Base-by-base conservation (phyloP, 1,139 yeast species). In the Blastobotrys elegans region DNA sequence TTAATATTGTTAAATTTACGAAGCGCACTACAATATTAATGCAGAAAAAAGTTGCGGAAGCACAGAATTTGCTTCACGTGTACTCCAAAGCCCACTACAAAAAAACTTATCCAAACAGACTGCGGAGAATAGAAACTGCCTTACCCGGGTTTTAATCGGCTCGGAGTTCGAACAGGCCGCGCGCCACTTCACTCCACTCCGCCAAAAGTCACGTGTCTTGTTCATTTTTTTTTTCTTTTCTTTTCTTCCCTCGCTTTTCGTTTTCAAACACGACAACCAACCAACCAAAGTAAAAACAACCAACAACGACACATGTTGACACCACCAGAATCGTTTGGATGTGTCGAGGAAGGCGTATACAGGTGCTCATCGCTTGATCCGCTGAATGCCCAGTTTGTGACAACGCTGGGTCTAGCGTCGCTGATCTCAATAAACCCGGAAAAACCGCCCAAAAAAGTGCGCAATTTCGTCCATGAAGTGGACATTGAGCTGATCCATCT, bases 381-480 rank as follows among this genome's bases (percentile, higher is more conserved):
- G 21, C 80, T 85, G 49, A 86, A 87, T 65, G 86, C 87, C 61
- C 81, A 88, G 45, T 90, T 90, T 60, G 67, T 92, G 24, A 73
- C 78, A 51, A 84, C 88, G 52, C 71, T 92, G 47, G 75, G 83
- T 49, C 71, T 92, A 48, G 81, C 80, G 53, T 83, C 92, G 6
- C 84, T 92, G 39, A 63, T 80, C 3, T 67, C 77, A 20, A 61
- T 80, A 24, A 81, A 79, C 61, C 81, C 83, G 2, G 84, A 78
- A 50, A 73, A 76, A 50, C 85, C 85, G 3, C 75, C 82, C 2
- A 63, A 79, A 40, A 65, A 74, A 5, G 66, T 80, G 41, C 66
- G 72, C 44, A 64, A 69, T 39, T 77, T 76, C 56, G 69, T 80
- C 4, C 70, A 56, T 13, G 63, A 61, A 21, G 52, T 62, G 32